These are phyloP conservation scores for Pseudogymnoascus sp. DNA, from an alignment of 2,329 filamentous ascomycete species.

Conservation along the genomic window DNA sequence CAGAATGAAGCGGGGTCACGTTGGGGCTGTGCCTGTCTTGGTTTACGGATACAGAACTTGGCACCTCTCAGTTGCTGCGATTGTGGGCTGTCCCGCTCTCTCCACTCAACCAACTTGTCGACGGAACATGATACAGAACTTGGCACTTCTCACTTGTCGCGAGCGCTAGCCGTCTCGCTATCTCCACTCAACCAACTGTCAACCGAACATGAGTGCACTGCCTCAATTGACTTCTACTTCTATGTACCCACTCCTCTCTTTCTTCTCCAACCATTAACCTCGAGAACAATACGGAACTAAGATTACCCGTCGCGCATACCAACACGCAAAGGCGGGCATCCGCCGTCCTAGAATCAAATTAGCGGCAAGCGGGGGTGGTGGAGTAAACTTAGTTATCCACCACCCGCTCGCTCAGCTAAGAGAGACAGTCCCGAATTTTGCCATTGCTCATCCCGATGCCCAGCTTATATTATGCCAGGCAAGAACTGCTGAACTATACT, in stretches of 20 bases:
- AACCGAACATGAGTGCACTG: background rate
- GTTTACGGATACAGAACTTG: background rate
- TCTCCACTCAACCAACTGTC: background rate
- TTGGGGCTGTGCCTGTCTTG: background rate
- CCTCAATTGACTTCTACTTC: background rate
- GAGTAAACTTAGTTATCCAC: background rate
- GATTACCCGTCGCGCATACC: background rate
- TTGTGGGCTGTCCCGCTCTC: background rate
- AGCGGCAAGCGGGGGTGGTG: background rate
- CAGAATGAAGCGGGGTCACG: background rate
- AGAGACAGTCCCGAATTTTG: background rate
- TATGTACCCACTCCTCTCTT: background rate
- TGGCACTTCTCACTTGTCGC: background rate
- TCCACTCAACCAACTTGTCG: background rate
- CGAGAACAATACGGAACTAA: background rate
- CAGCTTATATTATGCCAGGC: background rate
- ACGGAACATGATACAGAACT: background rate
- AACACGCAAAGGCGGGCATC: background rate
- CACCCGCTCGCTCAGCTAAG: background rate
- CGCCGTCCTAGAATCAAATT: background rate
- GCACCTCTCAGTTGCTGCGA: background rate
- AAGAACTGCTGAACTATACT: background rate
- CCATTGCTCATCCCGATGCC: background rate
- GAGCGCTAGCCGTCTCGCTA: background rate
- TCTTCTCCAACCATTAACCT: background rate